phyloP scores from a whole-genome alignment of 2,329 filamentous ascomycete genomes.

The Apiospora marii region DNA sequence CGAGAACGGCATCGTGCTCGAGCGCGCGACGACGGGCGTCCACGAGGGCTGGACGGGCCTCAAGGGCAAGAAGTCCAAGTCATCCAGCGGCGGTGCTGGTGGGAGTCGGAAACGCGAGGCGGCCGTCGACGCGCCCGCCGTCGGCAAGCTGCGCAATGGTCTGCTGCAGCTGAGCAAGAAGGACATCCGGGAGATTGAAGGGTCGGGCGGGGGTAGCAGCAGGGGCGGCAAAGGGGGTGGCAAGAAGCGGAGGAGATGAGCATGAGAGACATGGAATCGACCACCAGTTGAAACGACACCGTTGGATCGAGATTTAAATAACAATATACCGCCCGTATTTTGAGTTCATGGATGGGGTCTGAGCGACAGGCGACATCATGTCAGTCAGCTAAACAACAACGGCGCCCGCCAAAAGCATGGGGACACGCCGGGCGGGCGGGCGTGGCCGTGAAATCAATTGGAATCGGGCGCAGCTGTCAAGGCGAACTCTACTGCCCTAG shows the following conservation, averaged over 20 bases:
- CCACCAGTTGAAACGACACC: background rate
- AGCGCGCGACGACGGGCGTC: slow-evolving; percentile 54
- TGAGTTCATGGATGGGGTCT: background rate
- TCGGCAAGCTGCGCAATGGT: slow-evolving; percentile 83
- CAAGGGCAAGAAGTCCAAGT: slow-evolving; percentile 33
- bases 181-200: slow-evolving; percentile 64
- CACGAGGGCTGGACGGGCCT: slow-evolving; percentile 30
- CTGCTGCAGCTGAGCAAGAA: slow-evolving; percentile 75
- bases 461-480: background rate
- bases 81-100: slow-evolving; percentile 42
- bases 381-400: background rate
- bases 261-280: background rate
- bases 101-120: slow-evolving; percentile 49
- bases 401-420: background rate
- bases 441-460: background rate
- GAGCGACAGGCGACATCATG: background rate
- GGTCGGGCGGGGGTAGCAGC: slow-evolving; percentile 24
- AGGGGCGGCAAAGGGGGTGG: slow-evolving; percentile 29
- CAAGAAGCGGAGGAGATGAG: slow-evolving; percentile 40
- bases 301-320: background rate
- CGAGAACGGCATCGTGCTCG: slow-evolving; percentile 91
- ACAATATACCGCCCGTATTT: background rate
- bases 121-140: slow-evolving; percentile 77
- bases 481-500: background rate
- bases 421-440: background rate